Base-by-base conservation (phyloP, 345 rosid genomes). In the Sonneratia alba region DNA sequence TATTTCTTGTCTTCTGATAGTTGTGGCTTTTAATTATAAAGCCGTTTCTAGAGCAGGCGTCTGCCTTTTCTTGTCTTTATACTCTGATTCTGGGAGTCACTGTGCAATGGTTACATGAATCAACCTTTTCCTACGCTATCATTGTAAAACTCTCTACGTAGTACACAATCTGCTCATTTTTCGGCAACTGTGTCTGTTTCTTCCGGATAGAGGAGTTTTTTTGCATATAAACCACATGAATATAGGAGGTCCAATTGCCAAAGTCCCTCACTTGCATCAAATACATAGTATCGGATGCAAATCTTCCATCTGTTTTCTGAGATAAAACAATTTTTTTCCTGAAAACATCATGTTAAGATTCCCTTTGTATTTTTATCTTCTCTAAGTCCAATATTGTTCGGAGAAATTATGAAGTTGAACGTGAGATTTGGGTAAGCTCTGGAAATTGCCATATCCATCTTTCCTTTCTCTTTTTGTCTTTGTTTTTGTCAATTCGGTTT, bases 191-290 rank as follows among this genome's bases (percentile, higher is more conserved):
- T 55, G 43, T 65, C 43, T 71, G 61, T 71, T 68, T 27, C 66
- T 40, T 71, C 74, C 88, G 95, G 98, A 74, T 47, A 64, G 74
- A 64, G 74, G 88, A 86, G 55, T 27, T 71, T 86, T 36, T 79
- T 87, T 74, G 68, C 66, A 47, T 89, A 84, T 78, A 92, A 90
- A 81, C 83, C 88, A 72, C 77, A 56, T 79, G 76, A 73, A 42
- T 87, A 79, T 74, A 90, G 70, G 84, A 82, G 56, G 76, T 69
- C 64, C 81, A 83, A 79, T 81, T 87, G 69, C 92, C 90, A 36
- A 83, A 69, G 74, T 79, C 79, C 36, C 81, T 27, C 32, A 27
- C 32, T 27, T 27, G 32, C 32, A 27, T 27, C 32, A 27, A 27
- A 27, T 27, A 27, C 32, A 27, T 27, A 27, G 32, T 27, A 27